These are phyloP conservation scores for Ophiobolus disseminans DNA, from an alignment of 2,329 filamentous ascomycete species.

Conservation along the genomic window DNA sequence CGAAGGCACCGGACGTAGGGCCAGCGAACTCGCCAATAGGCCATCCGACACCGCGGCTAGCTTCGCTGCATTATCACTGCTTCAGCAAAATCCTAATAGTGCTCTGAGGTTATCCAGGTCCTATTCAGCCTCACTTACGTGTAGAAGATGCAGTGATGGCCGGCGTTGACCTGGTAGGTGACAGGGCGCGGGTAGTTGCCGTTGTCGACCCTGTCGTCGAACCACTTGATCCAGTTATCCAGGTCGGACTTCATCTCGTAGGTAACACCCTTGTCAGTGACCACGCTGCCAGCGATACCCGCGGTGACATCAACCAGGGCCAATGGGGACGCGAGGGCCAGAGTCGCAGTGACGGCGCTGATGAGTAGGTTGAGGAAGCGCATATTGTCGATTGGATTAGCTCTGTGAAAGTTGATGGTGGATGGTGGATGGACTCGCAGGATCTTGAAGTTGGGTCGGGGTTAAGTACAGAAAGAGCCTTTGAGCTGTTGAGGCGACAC, in stretches of 20 bases:
- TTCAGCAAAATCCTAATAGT: neutral
- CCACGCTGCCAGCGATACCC: neutral
- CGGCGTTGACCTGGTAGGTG: neutral
- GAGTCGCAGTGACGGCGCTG: neutral
- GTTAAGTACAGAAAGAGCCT: too few species aligned
- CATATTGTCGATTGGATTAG: too few species aligned
- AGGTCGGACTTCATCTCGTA: neutral
- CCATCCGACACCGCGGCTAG: neutral
- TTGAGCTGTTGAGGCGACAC: too few species aligned
- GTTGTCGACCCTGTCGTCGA: neutral
- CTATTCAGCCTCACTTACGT: neutral
- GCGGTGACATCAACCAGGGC: neutral
- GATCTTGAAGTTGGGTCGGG: too few species aligned
- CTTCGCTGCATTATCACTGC: neutral
- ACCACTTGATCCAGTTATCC: neutral
- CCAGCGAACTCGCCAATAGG: neutral
- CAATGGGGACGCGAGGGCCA: neutral
- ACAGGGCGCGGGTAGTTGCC: neutral
- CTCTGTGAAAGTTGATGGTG: too few species aligned
- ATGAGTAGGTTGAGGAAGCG: neutral
- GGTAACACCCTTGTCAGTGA: neutral
- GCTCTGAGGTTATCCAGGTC: neutral
- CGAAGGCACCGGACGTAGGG: neutral
- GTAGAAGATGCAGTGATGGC: neutral
- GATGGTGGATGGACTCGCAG: too few species aligned